Percentiles rank a stretch among this genome's conserved stretches.
These are phyloP conservation scores for Oidium heveae DNA, from an alignment of 2,329 filamentous ascomycete species.

Conservation along the genomic window DNA sequence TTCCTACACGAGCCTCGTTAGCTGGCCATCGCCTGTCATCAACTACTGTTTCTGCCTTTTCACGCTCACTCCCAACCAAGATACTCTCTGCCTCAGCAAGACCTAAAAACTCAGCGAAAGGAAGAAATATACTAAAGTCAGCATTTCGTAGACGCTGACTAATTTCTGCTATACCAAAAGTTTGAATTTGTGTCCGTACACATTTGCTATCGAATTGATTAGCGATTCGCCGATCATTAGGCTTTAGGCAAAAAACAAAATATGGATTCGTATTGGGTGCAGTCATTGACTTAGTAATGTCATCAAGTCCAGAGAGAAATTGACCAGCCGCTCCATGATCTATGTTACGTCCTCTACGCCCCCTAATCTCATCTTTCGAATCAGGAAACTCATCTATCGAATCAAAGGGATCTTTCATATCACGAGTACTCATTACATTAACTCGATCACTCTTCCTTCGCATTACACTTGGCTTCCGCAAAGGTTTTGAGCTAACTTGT, in stretches of 20 bases:
- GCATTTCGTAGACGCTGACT: slow-evolving; percentile 78
- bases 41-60: slow-evolving; percentile 76
- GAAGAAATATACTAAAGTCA: slow-evolving; percentile 87
- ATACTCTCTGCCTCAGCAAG: slow-evolving; percentile 63
- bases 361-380: slow-evolving; percentile 17
- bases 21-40: slow-evolving; percentile 79
- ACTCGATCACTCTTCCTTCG: slow-evolving; percentile 33
- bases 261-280: slow-evolving; percentile 73
- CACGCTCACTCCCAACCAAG: slow-evolving; percentile 73
- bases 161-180: slow-evolving; percentile 89
- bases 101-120: slow-evolving; percentile 85
- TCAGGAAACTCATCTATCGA: slow-evolving; percentile 22
- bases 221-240: slow-evolving; percentile 86
- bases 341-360: slow-evolving; percentile 18
- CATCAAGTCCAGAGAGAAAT: slow-evolving; percentile 70
- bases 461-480: slow-evolving; percentile 80
- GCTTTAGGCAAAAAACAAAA: slow-evolving; percentile 92
- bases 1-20: slow-evolving; percentile 76
- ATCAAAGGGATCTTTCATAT: slow-evolving; percentile 13
- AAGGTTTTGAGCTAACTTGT: slow-evolving; percentile 83
- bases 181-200: slow-evolving; percentile 80
- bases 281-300: slow-evolving; percentile 67
- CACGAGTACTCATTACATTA: slow-evolving; percentile 11
- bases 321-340: slow-evolving; percentile 82
- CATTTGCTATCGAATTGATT: slow-evolving; percentile 99